These are phyloP conservation scores for Entelexis sorbosivorans DNA, from an alignment of 1,139 yeast species.

Conservation along the genomic window DNA sequence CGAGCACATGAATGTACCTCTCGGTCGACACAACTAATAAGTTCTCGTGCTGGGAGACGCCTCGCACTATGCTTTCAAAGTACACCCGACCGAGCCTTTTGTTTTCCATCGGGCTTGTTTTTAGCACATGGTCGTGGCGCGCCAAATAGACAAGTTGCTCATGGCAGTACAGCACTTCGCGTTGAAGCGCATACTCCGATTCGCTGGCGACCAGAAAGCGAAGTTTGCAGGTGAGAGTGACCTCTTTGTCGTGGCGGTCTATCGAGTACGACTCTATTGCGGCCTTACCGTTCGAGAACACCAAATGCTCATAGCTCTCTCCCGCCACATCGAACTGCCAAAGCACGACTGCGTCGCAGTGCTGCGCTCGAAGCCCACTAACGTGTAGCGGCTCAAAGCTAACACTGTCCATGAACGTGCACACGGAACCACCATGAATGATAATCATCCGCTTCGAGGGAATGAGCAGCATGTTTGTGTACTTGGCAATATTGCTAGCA, in stretches of 20 bases:
- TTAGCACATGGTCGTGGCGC: background rate
- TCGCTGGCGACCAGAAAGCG: conserved; percentile 4
- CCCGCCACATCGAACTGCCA: conserved; percentile 11
- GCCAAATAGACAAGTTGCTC: background rate
- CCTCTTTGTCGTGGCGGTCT: background rate
- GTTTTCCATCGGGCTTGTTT: conserved; percentile 1
- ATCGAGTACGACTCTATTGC: conserved; percentile 12
- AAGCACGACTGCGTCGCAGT: background rate
- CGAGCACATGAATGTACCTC: background rate
- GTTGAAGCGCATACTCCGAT: background rate
- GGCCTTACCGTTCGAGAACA: conserved; percentile 7
- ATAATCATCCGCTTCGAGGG: conserved; percentile 10
- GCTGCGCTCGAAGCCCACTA: conserved; percentile 1
- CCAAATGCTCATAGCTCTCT: conserved; percentile 8
- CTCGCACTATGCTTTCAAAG: background rate
- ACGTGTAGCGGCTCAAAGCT: conserved; percentile 10
- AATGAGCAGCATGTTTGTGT: conserved; percentile 6
- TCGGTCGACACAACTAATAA: background rate
- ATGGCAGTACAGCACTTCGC: background rate
- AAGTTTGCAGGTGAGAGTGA: conserved; percentile 5
- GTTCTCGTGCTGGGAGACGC: background rate
- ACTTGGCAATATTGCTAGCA: background rate
- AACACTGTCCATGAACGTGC: conserved; percentile 12
- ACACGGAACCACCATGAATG: conserved; percentile 5
- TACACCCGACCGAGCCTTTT: background rate